Evolutionary conservation across 2,329 filamentous ascomycete species (phyloP).

Genomic region (Clathrospora elynae): DNA sequence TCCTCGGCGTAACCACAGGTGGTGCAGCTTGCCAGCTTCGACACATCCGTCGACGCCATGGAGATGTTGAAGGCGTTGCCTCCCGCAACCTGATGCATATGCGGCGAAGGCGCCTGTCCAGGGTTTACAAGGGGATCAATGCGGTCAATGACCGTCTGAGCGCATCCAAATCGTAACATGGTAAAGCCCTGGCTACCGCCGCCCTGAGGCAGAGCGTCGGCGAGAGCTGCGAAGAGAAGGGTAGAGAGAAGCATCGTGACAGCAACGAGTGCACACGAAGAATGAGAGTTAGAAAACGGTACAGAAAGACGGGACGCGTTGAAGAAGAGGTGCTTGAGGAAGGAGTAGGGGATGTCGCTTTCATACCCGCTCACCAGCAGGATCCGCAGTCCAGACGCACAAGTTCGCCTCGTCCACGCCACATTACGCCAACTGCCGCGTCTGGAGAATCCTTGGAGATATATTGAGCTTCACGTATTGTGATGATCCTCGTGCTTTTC

Average conservation of each 20-base stretch:
- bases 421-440: slow-evolving; percentile 1
- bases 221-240: slow-evolving; percentile 29
- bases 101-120: slow-evolving; percentile 41
- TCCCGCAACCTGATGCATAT: slow-evolving; percentile 50
- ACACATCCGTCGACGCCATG: slow-evolving; percentile 47
- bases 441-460: neutral
- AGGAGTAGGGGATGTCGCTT: neutral
- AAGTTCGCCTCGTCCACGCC: neutral
- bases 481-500: slow-evolving; percentile 1
- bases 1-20: slow-evolving; percentile 44
- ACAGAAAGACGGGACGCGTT: neutral
- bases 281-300: neutral
- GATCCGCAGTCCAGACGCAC: neutral
- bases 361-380: neutral
- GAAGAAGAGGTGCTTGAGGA: slow-evolving; percentile 1
- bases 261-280: neutral
- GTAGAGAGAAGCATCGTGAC: slow-evolving; percentile 30
- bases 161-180: slow-evolving; percentile 44
- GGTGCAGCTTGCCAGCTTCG: slow-evolving; percentile 46
- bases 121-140: slow-evolving; percentile 47
- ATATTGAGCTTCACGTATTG: slow-evolving; percentile 2
- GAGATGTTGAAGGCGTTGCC: slow-evolving; percentile 55
- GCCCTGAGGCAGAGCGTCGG: slow-evolving; percentile 31
- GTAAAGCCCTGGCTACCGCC: slow-evolving; percentile 20
- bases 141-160: slow-evolving; percentile 40